phyloP scores from a whole-genome alignment of 179 eudicot genomes.

The Silene coronaria region DNA sequence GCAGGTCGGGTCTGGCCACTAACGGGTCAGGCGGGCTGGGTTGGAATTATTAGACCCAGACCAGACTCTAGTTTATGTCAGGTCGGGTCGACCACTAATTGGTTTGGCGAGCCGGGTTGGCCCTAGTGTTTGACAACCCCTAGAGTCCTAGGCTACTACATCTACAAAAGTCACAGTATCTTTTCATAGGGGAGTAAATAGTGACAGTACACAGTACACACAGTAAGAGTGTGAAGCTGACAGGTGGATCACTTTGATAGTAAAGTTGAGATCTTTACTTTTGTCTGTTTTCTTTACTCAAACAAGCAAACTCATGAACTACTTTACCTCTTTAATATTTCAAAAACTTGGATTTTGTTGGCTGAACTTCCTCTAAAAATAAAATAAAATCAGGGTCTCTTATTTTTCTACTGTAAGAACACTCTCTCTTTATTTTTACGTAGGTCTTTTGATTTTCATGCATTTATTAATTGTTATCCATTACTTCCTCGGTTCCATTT shows the following conservation, averaged over 20 bases:
- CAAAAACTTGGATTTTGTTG: neutral
- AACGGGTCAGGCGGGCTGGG: too few species aligned
- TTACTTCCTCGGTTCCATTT: too few species aligned
- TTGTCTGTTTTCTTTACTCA: too few species aligned
- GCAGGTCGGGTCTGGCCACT: too few species aligned
- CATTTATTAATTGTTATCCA: neutral
- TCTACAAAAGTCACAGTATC: too few species aligned
- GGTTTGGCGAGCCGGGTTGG: too few species aligned
- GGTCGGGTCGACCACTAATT: too few species aligned
- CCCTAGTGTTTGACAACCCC: too few species aligned
- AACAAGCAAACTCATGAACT: neutral
- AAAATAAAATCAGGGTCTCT: neutral
- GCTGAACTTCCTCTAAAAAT: neutral
- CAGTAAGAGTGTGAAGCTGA: neutral
- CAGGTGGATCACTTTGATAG: neutral
- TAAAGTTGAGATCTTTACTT: neutral
- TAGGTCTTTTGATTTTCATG: neutral
- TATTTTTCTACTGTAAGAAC: neutral
- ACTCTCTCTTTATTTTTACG: neutral
- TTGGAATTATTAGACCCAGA: too few species aligned
- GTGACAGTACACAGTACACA: neutral
- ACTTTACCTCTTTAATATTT: neutral
- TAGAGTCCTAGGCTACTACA: too few species aligned
- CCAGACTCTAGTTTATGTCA: too few species aligned
- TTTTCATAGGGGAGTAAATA: too few species aligned